Conservation (phyloP, 805 yeast genomes). For the Candida ovalis region DNA sequence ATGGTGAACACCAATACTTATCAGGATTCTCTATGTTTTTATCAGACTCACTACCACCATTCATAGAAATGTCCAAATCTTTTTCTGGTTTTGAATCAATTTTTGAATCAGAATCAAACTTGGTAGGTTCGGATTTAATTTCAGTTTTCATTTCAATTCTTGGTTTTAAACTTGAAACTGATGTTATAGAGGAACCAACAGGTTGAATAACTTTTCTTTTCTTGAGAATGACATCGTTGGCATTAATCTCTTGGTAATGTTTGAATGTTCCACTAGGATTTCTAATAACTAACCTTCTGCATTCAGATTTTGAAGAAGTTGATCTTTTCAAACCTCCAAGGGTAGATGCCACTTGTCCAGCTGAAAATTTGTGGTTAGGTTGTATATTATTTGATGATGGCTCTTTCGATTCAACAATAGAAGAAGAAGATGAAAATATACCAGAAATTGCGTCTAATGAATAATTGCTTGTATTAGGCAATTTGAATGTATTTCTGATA, state of each 20-base stretch:
- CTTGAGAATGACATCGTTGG: slow-evolving; percentile 26
- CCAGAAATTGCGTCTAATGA: slow-evolving; percentile 29
- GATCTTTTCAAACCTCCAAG: slow-evolving; percentile 3
- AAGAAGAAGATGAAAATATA: slow-evolving; percentile 24
- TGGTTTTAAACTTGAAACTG: slow-evolving; percentile 11
- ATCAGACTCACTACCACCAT: not conserved
- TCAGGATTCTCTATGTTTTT: slow-evolving; percentile 4
- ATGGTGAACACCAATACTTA: slow-evolving; percentile 74
- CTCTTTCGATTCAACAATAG: not conserved
- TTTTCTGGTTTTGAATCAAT: not conserved
- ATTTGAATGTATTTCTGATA: slow-evolving; percentile 19
- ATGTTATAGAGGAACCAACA: not conserved
- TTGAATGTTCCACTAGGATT: slow-evolving; percentile 23
- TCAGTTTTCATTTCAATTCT: not conserved
- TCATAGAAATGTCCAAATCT: not conserved
- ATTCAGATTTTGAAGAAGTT: slow-evolving; percentile 20
- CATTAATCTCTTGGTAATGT: slow-evolving; percentile 28
- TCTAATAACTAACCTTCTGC: slow-evolving; percentile 24
- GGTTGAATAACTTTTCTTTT: slow-evolving; percentile 4
- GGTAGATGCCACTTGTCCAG: slow-evolving; percentile 6
- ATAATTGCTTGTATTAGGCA: slow-evolving; percentile 15
- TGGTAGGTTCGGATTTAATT: not conserved
- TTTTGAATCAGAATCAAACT: not conserved
- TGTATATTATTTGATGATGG: not conserved
- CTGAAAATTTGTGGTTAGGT: not conserved